Percentiles rank a stretch among this genome's conserved stretches.
Evolutionary conservation across 2,329 filamentous ascomycete genomes (phyloP).

Genomic region (Talaromyces atroroseus): DNA sequence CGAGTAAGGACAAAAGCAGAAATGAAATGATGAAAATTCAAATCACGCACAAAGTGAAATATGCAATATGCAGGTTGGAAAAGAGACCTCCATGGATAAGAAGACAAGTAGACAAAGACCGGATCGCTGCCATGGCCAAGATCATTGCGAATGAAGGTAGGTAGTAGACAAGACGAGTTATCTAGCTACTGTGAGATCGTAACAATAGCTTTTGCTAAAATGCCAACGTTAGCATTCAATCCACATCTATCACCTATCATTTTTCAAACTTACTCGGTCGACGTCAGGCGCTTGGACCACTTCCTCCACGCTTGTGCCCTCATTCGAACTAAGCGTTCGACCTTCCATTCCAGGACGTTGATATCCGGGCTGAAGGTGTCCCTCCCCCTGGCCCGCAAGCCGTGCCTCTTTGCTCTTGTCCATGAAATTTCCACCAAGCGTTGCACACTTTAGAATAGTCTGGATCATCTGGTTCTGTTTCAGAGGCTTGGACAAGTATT

Average conservation of each 20-base stretch:
- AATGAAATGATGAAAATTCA: not conserved
- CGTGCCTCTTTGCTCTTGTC: slow-evolving; percentile 41
- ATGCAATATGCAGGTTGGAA: slow-evolving; percentile 8
- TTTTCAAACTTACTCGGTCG: slow-evolving; percentile 45
- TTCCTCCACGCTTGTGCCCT: slow-evolving; percentile 59
- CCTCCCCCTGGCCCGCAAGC: slow-evolving; percentile 35
- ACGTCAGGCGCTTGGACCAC: slow-evolving; percentile 55
- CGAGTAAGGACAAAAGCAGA: not conserved
- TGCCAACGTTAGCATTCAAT: not conserved
- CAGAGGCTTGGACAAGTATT: slow-evolving; percentile 93
- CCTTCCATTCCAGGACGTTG: slow-evolving; percentile 54
- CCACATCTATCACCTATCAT: slow-evolving; percentile 7
- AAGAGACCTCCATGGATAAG: slow-evolving; percentile 1
- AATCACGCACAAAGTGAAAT: slow-evolving; percentile 1
- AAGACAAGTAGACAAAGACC: not conserved
- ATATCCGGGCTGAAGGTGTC: slow-evolving; percentile 26
- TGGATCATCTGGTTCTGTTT: slow-evolving; percentile 97
- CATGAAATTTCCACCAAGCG: slow-evolving; percentile 58
- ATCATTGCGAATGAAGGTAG: not conserved
- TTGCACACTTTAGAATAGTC: slow-evolving; percentile 94
- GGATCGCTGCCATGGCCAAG: not conserved
- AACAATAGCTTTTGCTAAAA: slow-evolving; percentile 35
- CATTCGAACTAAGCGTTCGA: slow-evolving; percentile 65
- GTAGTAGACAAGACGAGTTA: slow-evolving; percentile 5
- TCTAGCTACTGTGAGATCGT: slow-evolving; percentile 47